Evolutionary conservation across 2,329 filamentous ascomycete species (phyloP).

Genomic region (Monosporascus cannonballus): DNA sequence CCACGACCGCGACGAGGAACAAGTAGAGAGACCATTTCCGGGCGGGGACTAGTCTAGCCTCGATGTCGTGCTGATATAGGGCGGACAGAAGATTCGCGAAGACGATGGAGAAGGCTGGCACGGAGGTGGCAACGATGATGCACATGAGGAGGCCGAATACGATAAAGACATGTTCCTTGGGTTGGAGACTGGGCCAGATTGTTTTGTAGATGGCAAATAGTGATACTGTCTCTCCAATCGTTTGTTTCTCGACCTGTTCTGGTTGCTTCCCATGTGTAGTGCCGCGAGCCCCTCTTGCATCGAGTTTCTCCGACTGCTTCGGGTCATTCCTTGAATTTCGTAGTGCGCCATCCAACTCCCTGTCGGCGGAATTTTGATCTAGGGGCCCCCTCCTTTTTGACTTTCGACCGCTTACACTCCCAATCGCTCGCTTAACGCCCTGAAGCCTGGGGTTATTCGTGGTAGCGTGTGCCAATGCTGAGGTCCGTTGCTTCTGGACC

Average conservation of each 20-base stretch:
- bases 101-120: conserved; percentile 69
- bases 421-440: neutral
- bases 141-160: conserved; percentile 56
- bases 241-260: neutral
- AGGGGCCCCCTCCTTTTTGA: neutral
- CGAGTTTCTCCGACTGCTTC: neutral
- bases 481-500: neutral
- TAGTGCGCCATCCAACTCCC: neutral
- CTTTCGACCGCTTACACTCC: neutral
- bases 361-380: neutral
- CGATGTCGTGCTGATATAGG: conserved; percentile 54
- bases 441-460: neutral
- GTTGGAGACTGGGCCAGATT: conserved; percentile 60
- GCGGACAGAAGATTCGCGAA: conserved; percentile 67
- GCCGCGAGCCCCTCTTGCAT: neutral
- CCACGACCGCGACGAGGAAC: conserved; percentile 58
- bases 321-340: neutral
- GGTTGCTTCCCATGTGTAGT: neutral
- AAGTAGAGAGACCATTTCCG: conserved; percentile 65
- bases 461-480: neutral
- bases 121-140: conserved; percentile 58
- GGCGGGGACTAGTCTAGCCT: conserved; percentile 42
- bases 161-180: conserved; percentile 46
- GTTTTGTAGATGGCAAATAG: conserved; percentile 57
- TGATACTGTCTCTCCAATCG: conserved; percentile 15